Percentiles rank a stretch among this genome's conserved stretches.
Evolutionary conservation across 176 grass and related monocot genomes (phyloP).

Genomic region (Areca catechu): DNA sequence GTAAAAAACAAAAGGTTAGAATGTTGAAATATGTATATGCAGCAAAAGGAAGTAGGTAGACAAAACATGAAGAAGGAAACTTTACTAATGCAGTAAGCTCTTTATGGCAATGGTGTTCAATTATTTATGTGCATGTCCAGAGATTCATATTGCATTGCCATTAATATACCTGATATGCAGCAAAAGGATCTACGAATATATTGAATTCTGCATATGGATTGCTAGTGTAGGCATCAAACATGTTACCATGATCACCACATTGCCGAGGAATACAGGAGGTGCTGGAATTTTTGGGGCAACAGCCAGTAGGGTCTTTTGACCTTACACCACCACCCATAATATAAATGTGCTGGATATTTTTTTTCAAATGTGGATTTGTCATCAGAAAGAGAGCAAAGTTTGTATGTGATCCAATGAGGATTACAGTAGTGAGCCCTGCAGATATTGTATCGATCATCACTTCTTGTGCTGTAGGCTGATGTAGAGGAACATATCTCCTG

Average conservation of each 20-base stretch:
- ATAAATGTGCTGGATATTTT: slow-evolving; percentile 81
- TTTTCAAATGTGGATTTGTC: slow-evolving; percentile 57
- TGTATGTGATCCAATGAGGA: slow-evolving; percentile 59
- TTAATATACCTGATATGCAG: slow-evolving; percentile 65
- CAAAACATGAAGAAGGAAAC: no score
- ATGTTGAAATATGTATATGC: no score
- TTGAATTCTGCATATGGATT: slow-evolving; percentile 86
- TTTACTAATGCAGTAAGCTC: no score
- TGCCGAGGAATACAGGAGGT: slow-evolving; percentile 40
- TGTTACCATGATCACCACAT: slow-evolving; percentile 69
- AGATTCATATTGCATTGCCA: neutral
- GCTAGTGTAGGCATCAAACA: slow-evolving; percentile 50
- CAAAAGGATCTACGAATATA: slow-evolving; percentile 83
- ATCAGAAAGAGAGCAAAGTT: slow-evolving; percentile 78
- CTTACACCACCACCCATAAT: slow-evolving; percentile 83
- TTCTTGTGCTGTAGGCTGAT: slow-evolving; percentile 53
- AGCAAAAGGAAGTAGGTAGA: no score
- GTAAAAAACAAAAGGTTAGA: no score
- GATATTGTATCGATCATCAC: slow-evolving; percentile 68
- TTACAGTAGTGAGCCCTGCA: slow-evolving; percentile 46
- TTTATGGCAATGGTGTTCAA: no score
- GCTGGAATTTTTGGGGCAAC: slow-evolving; percentile 35
- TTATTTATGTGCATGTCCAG: no score
- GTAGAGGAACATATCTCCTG: slow-evolving; percentile 57
- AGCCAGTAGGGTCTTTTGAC: slow-evolving; percentile 56